Evolutionary conservation across 805 yeast genomes (phyloP).

Genomic region (Candida pseudofarinosa): DNA sequence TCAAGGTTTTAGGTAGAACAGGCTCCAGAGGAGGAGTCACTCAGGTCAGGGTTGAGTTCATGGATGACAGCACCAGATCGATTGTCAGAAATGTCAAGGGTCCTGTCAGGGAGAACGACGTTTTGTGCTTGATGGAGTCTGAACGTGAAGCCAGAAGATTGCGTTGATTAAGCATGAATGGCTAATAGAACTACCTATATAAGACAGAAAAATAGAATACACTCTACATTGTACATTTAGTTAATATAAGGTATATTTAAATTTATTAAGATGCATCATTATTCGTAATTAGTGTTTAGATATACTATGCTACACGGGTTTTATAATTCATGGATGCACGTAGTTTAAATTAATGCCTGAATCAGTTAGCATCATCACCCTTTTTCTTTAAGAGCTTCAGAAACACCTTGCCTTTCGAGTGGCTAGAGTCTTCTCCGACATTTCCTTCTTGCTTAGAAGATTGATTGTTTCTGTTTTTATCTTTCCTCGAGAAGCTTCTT

Average conservation of each 20-base stretch:
- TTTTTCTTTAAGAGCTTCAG: not conserved
- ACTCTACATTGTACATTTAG: conserved; percentile 1
- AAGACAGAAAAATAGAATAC: not conserved
- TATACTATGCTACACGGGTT: not conserved
- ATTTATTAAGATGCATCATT: not conserved
- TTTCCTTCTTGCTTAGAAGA: not conserved
- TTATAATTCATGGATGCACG: too few relatives aligned
- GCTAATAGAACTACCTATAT: not conserved
- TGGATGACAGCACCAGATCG: conserved; percentile 46
- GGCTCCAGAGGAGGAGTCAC: conserved; percentile 98
- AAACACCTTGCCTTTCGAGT: not conserved
- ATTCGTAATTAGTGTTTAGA: not conserved
- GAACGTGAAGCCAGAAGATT: conserved; percentile 99
- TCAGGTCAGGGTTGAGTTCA: conserved; percentile 48
- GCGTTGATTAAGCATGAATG: conserved; percentile 54
- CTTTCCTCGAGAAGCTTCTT: not conserved
- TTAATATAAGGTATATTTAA: not conserved
- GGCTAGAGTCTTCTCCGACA: not conserved
- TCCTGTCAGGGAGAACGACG: conserved; percentile 68
- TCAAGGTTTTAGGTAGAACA: conserved; percentile 99
- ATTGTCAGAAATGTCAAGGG: conserved; percentile 50
- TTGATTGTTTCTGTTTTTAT: not conserved
- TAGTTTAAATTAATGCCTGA: too few relatives aligned
- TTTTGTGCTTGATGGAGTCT: conserved; percentile 98
- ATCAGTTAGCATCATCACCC: not conserved